Percentiles rank a stretch among this genome's conserved stretches.
These are phyloP conservation scores for Iberis amara DNA, from an alignment of 441 rosid genomes.

Conservation along the genomic window DNA sequence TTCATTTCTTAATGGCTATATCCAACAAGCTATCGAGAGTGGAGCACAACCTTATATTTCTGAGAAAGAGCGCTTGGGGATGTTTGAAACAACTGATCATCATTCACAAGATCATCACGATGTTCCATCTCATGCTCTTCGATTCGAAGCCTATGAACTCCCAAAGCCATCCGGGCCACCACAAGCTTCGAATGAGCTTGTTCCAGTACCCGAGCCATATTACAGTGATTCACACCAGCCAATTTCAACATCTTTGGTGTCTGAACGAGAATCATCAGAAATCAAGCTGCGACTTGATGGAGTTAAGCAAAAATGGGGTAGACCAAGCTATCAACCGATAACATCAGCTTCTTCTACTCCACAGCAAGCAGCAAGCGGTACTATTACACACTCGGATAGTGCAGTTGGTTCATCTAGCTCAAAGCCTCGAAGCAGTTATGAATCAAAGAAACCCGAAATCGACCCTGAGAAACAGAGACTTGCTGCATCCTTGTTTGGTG, in stretches of 20 bases:
- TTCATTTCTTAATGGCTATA: slow-evolving; percentile 64
- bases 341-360: slow-evolving; percentile 39
- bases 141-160: slow-evolving; percentile 96
- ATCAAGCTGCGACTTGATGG: slow-evolving; percentile 94
- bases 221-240: slow-evolving; percentile 59
- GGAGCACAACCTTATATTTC: slow-evolving; percentile 85
- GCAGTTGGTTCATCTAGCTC: slow-evolving; percentile 39
- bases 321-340: slow-evolving; percentile 50
- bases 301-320: slow-evolving; percentile 93
- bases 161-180: slow-evolving; percentile 50
- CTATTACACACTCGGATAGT: slow-evolving; percentile 32
- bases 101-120: slow-evolving; percentile 58
- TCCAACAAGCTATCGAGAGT: slow-evolving; percentile 63
- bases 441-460: slow-evolving; percentile 62
- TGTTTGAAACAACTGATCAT: slow-evolving; percentile 41
- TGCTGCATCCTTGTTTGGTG: slow-evolving; percentile 92
- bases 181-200: slow-evolving; percentile 56
- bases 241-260: slow-evolving; percentile 36
- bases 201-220: slow-evolving; percentile 72
- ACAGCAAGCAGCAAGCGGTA: slow-evolving; percentile 52
- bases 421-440: slow-evolving; percentile 49
- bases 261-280: slow-evolving; percentile 54
- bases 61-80: slow-evolving; percentile 67
- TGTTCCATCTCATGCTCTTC: slow-evolving; percentile 61
- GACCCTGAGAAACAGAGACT: slow-evolving; percentile 90